These are phyloP conservation scores for Mycotypha africana DNA, from an alignment of 371 early-diverging fungal genomes.

Conservation along the genomic window DNA sequence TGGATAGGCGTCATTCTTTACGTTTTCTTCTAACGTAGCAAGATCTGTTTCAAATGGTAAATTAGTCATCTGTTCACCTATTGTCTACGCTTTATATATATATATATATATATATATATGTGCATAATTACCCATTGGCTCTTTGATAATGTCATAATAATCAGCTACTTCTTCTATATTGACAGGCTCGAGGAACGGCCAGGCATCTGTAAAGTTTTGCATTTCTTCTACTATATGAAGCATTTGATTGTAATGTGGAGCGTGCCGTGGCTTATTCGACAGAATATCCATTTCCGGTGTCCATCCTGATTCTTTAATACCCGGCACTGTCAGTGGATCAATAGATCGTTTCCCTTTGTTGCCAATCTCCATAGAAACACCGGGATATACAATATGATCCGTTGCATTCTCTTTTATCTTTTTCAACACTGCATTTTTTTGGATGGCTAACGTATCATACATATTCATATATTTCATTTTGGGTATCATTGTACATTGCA, in stretches of 20 bases:
- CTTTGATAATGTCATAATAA: conserved; percentile 94
- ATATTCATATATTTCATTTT: conserved; percentile 52
- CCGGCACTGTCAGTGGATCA: conserved; percentile 64
- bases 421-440: conserved; percentile 74
- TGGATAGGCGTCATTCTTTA: conserved; percentile 41
- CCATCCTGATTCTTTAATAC: conserved; percentile 92
- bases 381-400: conserved; percentile 78
- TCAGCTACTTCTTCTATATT: conserved; percentile 90
- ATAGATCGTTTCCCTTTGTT: conserved; percentile 40
- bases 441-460: conserved; percentile 56
- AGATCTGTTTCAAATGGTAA: no score
- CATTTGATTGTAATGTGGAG: conserved; percentile 62
- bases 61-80: no score
- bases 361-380: conserved; percentile 60
- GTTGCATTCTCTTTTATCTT: conserved; percentile 72
- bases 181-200: conserved; percentile 99
- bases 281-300: conserved; percentile 77
- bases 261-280: conserved; percentile 52
- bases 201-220: conserved; percentile 75
- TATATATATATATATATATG: not conserved
- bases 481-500: conserved; percentile 74
- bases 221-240: conserved; percentile 73
- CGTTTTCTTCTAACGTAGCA: conserved; percentile 51
- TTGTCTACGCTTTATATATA: no score
- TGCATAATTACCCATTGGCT: conserved; percentile 89